Conservation (phyloP, 176 grass and related monocot species). For the Ananas comosus region DNA sequence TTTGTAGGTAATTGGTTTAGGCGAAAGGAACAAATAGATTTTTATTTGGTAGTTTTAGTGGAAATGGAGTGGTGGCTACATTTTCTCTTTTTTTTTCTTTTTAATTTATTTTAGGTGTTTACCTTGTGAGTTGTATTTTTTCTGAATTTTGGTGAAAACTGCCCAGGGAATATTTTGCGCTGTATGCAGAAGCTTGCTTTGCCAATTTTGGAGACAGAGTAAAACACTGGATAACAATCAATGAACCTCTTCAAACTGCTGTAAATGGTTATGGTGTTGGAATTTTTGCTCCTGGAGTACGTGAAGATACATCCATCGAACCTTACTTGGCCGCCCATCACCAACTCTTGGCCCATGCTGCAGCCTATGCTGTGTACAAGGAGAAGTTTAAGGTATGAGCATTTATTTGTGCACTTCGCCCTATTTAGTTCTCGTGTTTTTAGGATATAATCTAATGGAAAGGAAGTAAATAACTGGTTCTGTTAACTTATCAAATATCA, state of each 20-base stretch:
- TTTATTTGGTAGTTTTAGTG: not conserved
- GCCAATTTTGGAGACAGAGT: constrained; percentile 94
- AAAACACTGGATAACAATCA: constrained; percentile 93
- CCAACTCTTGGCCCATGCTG: constrained; percentile 89
- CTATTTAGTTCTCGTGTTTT: constrained; percentile 9
- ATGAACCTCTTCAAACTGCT: constrained; percentile 95
- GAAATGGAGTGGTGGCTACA: not conserved
- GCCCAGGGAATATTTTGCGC: constrained; percentile 82
- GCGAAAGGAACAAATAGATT: not conserved
- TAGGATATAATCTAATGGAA: not conserved
- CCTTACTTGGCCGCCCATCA: constrained; percentile 75
- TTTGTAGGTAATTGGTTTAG: not conserved
- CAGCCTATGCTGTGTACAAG: constrained; percentile 74
- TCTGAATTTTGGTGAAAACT: constrained; percentile 3
- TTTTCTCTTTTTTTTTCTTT: too few species aligned
- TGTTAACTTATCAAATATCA: constrained; percentile 2
- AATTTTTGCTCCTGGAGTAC: constrained; percentile 74
- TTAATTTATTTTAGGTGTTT: too few species aligned
- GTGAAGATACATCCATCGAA: constrained; percentile 34
- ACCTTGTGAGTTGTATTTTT: too few species aligned
- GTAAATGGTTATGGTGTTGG: constrained; percentile 86
- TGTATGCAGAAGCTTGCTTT: constrained; percentile 98
- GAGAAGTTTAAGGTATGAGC: constrained; percentile 69
- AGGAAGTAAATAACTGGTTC: not conserved
- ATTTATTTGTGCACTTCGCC: constrained; percentile 6